phyloP scores from a whole-genome alignment of 2,329 filamentous ascomycete species.

The Cordyceps tenuipes region DNA sequence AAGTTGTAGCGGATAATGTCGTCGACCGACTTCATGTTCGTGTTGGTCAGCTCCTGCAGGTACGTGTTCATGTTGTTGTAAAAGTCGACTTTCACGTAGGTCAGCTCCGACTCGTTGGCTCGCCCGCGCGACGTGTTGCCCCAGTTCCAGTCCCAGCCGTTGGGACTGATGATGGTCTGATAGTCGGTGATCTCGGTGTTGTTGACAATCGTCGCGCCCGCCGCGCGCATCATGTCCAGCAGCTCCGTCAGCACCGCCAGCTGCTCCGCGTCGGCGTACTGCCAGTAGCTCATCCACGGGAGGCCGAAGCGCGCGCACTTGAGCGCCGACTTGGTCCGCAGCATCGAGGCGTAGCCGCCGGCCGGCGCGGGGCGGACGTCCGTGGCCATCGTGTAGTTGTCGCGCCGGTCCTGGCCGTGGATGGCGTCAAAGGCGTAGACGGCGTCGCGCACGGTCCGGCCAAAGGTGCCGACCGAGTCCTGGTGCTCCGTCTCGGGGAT shows the following conservation, averaged over 20 bases:
- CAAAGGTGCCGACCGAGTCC: slow-evolving; percentile 62
- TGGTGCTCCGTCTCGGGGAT: slow-evolving; percentile 61
- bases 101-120: slow-evolving; percentile 67
- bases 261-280: slow-evolving; percentile 48
- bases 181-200: slow-evolving; percentile 59
- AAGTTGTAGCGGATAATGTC: slow-evolving; percentile 60
- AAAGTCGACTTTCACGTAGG: slow-evolving; percentile 62
- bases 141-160: slow-evolving; percentile 70
- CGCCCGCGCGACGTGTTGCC: slow-evolving; percentile 48
- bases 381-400: slow-evolving; percentile 59
- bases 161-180: slow-evolving; percentile 51
- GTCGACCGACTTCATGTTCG: slow-evolving; percentile 48
- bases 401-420: slow-evolving; percentile 51
- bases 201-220: slow-evolving; percentile 62
- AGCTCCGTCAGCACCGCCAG: slow-evolving; percentile 38
- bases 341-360: slow-evolving; percentile 48
- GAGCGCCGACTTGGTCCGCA: slow-evolving; percentile 44
- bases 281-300: slow-evolving; percentile 66
- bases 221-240: slow-evolving; percentile 44
- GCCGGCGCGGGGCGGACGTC: slow-evolving; percentile 39
- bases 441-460: slow-evolving; percentile 60
- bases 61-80: slow-evolving; percentile 56
- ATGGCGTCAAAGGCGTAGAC: slow-evolving; percentile 59
- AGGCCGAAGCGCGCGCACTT: slow-evolving; percentile 59
- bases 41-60: slow-evolving; percentile 54